phyloP scores from a whole-genome alignment of 2,329 filamentous ascomycete species.

The Pseudocercospora fijiensis region DNA sequence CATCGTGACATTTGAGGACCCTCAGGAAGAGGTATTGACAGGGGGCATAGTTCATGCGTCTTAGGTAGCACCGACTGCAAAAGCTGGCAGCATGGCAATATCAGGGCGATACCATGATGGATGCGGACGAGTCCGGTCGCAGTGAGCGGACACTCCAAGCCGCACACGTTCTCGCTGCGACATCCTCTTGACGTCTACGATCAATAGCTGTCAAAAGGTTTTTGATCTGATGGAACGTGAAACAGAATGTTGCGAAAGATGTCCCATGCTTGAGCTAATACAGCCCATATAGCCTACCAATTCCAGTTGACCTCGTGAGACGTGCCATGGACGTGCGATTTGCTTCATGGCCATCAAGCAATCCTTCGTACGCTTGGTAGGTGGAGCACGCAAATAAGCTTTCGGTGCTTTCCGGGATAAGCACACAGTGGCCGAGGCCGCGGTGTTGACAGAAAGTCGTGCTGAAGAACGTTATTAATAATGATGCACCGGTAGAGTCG shows the following conservation, averaged over 20 bases:
- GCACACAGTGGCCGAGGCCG: background rate
- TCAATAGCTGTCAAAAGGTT: no score
- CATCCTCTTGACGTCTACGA: background rate
- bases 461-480: no score
- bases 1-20: background rate
- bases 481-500: no score
- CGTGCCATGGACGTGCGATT: background rate
- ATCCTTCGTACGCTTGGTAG: background rate
- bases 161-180: background rate
- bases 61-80: background rate
- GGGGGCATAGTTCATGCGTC: background rate
- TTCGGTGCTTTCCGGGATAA: background rate
- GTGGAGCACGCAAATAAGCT: background rate
- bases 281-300: background rate
- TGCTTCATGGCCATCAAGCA: background rate
- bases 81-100: background rate
- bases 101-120: background rate
- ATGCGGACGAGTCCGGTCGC: background rate
- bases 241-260: background rate
- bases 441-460: no score
- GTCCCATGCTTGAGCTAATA: background rate
- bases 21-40: background rate
- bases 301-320: background rate
- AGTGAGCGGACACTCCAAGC: background rate
- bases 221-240: no score